phyloP scores from a whole-genome alignment of 495 filamentous ascomycete species.

The Rhypophila decipiens region DNA sequence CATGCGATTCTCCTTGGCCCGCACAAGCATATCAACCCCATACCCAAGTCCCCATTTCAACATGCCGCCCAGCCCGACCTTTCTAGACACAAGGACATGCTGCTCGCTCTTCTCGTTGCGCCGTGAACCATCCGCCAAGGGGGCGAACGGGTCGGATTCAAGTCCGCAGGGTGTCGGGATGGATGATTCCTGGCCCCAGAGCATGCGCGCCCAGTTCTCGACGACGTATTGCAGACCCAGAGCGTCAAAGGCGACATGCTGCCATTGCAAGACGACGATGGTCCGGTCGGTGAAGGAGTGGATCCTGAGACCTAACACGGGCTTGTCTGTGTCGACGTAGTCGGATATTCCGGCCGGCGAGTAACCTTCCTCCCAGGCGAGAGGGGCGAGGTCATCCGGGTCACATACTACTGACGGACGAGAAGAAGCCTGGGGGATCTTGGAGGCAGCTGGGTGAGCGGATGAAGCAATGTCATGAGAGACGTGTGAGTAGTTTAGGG shows the following conservation, averaged over 20 bases:
- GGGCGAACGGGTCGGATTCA: constrained; percentile 13
- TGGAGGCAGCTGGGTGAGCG: constrained; percentile 27
- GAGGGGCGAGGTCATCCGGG: constrained; percentile 14
- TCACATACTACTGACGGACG: constrained; percentile 17
- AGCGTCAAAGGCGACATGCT: constrained; percentile 23
- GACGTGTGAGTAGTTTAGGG: constrained; percentile 26
- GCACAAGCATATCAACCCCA: constrained; percentile 17
- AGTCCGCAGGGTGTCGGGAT: constrained; percentile 15
- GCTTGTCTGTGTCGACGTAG: constrained; percentile 14
- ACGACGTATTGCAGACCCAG: constrained; percentile 19
- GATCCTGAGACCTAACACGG: constrained; percentile 22
- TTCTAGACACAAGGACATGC: constrained; percentile 10
- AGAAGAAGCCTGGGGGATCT: constrained; percentile 18
- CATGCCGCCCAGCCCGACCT: constrained; percentile 19
- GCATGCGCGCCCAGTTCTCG: constrained; percentile 15
- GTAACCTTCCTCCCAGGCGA: constrained; percentile 18
- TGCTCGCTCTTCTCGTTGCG: constrained; percentile 6
- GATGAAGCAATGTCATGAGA: constrained; percentile 15
- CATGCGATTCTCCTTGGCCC: constrained; percentile 30
- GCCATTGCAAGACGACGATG: constrained; percentile 28
- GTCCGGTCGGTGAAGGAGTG: constrained; percentile 25
- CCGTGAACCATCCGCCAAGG: constrained; percentile 8
- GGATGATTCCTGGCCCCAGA: constrained; percentile 15
- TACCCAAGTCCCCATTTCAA: constrained; percentile 21
- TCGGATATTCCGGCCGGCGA: constrained; percentile 18